Base-by-base conservation (phyloP, 768 basidiomycete genomes). In the Boletus vermiculosoides region DNA sequence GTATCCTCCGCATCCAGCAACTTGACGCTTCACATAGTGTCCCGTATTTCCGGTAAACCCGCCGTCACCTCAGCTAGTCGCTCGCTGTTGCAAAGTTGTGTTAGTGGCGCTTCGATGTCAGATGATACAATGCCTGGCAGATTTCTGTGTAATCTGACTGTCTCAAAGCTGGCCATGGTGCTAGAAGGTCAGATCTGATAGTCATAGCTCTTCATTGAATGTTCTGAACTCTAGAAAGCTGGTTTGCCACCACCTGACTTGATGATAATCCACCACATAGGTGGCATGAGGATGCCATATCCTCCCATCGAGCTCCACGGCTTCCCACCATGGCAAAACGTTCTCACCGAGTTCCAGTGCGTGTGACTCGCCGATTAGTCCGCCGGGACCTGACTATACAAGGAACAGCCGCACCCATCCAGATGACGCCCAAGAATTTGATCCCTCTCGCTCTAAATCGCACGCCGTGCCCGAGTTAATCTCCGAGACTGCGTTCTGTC, bases 241-340 rank as follows among this genome's bases (percentile, higher is more conserved):
- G 82, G 78, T 36, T 76, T 90, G 45, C 79, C 84, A 18, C 75
- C 87, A 15, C 88, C 90, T 15, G 89, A 93, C 63, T 81, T 93
- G 49, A 81, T 91, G 78, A 84, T 93, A 61, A 76, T 92, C 16
- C 88, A 92, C 65, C 74, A 83, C 45, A 57, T 88, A 22, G 74
- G 73, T 33, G 72, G 76, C 3, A 67, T 73, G 13, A 71, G 63
- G 47, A 69, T 69, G 37, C 70, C 73, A 37, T 67, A 65, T 39
- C 64, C 74, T 23, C 83, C 87, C 1, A 70, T 86, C 50, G 88
- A 92, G 67, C 74, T 92, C 22, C 74, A 87, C 61, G 87, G 86
- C 5, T 92, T 87, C 63, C 91, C 91, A 18, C 91, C 91, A 16
- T 93, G 91, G 90, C 91, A 93, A 63, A 82, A 85, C n/a, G 77